Percentiles rank a stretch among this genome's conserved stretches.
Conservation (phyloP, 2,329 filamentous ascomycete genomes). For the Exophiala spinifera region DNA sequence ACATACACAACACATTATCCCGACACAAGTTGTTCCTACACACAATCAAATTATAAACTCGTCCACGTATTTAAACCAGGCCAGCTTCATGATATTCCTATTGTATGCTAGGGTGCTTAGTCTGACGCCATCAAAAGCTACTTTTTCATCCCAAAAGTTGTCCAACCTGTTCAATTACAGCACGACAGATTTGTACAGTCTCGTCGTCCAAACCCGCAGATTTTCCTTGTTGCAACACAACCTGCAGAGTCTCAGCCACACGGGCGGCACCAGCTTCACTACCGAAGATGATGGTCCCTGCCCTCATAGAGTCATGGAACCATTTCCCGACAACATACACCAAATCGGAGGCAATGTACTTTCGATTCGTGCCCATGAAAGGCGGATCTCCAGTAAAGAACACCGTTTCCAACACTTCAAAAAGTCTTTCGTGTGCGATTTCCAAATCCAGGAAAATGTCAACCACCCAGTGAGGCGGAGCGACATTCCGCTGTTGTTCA, state of each 20-base stretch:
- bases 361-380: slow-evolving; percentile 58
- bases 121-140: no score
- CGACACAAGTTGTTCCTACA: no score
- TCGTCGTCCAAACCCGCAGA: slow-evolving; percentile 36
- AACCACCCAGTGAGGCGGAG: slow-evolving; percentile 57
- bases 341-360: slow-evolving; percentile 59
- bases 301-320: slow-evolving; percentile 56
- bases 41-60: no score
- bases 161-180: slow-evolving; percentile 36
- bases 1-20: no score
- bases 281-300: slow-evolving; percentile 57
- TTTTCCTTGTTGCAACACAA: slow-evolving; percentile 19
- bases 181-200: slow-evolving; percentile 37
- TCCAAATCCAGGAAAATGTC: slow-evolving; percentile 64
- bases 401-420: slow-evolving; percentile 62
- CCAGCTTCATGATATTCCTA: no score
- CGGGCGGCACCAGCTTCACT: slow-evolving; percentile 56
- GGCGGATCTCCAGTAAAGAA: slow-evolving; percentile 66
- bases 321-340: slow-evolving; percentile 60
- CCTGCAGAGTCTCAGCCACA: slow-evolving; percentile 43
- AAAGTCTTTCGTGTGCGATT: slow-evolving; percentile 59
- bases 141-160: slow-evolving; percentile 26
- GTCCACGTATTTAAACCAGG: no score
- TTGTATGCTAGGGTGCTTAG: no score
- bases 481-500: slow-evolving; percentile 47